phyloP scores from a whole-genome alignment of 2,329 filamentous ascomycete genomes.

The Blumeriella jaapii region DNA sequence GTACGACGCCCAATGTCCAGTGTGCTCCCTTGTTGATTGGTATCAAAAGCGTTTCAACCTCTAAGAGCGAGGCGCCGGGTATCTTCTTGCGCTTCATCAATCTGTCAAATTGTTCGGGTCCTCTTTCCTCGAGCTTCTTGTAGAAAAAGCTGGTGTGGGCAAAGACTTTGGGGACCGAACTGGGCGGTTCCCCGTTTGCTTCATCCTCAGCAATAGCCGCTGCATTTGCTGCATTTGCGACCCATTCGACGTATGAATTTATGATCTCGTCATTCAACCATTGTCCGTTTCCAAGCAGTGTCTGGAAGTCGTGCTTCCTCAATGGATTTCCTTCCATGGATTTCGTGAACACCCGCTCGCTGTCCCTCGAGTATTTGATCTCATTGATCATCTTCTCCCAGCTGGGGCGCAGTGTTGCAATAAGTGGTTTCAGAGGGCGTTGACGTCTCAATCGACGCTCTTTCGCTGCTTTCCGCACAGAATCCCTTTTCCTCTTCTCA shows the following conservation, averaged over 20 bases:
- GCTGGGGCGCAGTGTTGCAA: conserved; percentile 26
- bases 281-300: conserved; percentile 40
- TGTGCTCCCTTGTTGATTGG: conserved; percentile 55
- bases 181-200: conserved; percentile 23
- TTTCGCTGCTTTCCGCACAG: conserved; percentile 14
- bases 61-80: conserved; percentile 47
- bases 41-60: conserved; percentile 56
- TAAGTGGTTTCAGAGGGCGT: conserved; percentile 15
- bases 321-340: conserved; percentile 41
- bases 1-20: conserved; percentile 62
- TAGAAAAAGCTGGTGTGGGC: conserved; percentile 58
- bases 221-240: conserved; percentile 48
- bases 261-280: conserved; percentile 75
- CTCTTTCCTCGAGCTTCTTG: conserved; percentile 38
- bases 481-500: conserved; percentile 9
- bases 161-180: conserved; percentile 47
- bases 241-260: conserved; percentile 50
- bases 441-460: conserved; percentile 19
- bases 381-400: conserved; percentile 31
- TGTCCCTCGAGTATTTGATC: conserved; percentile 22
- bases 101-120: conserved; percentile 37
- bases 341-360: conserved; percentile 30
- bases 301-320: conserved; percentile 48
- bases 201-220: conserved; percentile 34
- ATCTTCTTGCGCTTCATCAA: conserved; percentile 48